Evolutionary conservation across 257 asterid genomes (phyloP), one percentile per base, ranked within the genome.

Genomic region (Solanum commersonii): DNA sequence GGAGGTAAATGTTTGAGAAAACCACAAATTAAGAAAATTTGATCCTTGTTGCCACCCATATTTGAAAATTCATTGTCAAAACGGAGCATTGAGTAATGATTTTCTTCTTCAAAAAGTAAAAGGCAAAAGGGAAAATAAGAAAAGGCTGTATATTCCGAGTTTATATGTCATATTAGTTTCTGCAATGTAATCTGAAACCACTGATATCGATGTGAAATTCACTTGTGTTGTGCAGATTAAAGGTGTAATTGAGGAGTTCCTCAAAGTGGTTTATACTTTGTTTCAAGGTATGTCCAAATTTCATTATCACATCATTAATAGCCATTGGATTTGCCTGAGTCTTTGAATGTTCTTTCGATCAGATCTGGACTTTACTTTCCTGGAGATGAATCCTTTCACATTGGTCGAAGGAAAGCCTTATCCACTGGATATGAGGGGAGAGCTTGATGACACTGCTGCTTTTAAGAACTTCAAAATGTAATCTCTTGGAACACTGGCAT

Each of bases 351-450:
- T 52, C 77, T 68, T 77, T 77, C 84, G 79, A 85, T 38, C 89
- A 95, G 99, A 96, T 93, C 91, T 96, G 98, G 98, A 96, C 93
- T 95, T 95, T 92, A 94, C 98, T 79, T 96, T 96, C 91, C 95
- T 96, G 49, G 99, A 96, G 95, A 96, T 96, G 99, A 96, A 96
- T 89, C 99, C 99, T 59, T 96, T 96, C 93, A 91, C 98, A 77
- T 92, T 95, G 93, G 96, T 96, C 42, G 91, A 96, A 16, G 98
- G 98, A 87, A 95, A 95, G 94, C 98, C 99, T 60, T 96, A 93
- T 90, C 98, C 99, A 10, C 87, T 96, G 94, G 99, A 96, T 87
- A 96, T 96, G 98, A 93, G 99, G 89, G 98, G 99, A 91, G 99
- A 96, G 91, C 98, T 96, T 46, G 99, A 96, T 84, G 98, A 95